Evolutionary conservation across 1,284 basidiomycete species (phyloP), one percentile per base, ranked within the genome.

Genomic region (Meira nashicola): DNA sequence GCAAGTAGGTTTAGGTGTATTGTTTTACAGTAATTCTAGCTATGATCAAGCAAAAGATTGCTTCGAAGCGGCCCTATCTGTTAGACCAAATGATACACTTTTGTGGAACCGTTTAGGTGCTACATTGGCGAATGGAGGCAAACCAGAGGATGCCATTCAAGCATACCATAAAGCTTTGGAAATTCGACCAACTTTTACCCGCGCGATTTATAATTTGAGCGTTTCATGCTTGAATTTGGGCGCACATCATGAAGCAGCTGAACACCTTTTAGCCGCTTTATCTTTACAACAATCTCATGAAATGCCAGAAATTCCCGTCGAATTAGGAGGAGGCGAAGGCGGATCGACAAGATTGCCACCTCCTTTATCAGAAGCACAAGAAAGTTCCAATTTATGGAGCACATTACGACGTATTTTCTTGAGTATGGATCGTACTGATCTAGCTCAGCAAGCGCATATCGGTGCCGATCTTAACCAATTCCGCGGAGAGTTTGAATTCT

Each of bases 161-260:
- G 93, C 92, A 12, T 99, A 98, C 79, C 84, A 90, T 64, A 87
- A 92, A 77, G 95, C 95, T 0, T 82, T 99, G n/a, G 87, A 88
- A 73, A 82, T 97, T 51, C 86, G 93, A 43, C 95, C 95, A 14
- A 93, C 92, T 1, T 98, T 96, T 77, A 97, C 95, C 0, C 86
- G 95, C 11, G 95, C 94, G 6, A 92, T 97, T 39, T 97, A 95
- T 79, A 99, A 98, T 75, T 89, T 98, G 39, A 92, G 92, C 39
- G 93, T 97, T 23, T 92, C 92, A 19, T 97, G 93, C 90, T 80
- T 98, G 64, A 98, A 98, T 77, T 92, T 98, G 52, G 92, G 92
- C 17, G 92, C 93, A 7, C 86, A 92, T 78, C 88, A 90, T 73
- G 94, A 99, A 81, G 94, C 95, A 0, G 91, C 91, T 2, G 95